phyloP scores from a whole-genome alignment of 2,329 filamentous ascomycete genomes.

The Beauveria pseudobassiana region DNA sequence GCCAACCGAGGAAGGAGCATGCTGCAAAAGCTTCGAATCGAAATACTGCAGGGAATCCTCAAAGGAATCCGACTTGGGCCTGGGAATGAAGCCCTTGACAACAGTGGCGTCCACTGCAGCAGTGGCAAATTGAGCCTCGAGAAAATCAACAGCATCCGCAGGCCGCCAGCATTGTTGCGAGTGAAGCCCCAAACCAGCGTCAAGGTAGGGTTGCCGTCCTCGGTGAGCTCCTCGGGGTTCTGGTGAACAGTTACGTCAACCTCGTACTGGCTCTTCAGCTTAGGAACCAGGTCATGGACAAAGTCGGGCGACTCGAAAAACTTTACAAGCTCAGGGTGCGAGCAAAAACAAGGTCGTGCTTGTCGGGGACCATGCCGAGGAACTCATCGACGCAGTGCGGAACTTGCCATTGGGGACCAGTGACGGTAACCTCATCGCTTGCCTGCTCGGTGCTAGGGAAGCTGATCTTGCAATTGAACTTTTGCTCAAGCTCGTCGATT shows the following conservation, averaged over 20 bases:
- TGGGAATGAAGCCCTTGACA: slow-evolving; percentile 88
- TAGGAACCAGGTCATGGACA: slow-evolving; percentile 67
- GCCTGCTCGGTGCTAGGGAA: slow-evolving; percentile 97
- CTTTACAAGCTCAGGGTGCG: slow-evolving; percentile 68
- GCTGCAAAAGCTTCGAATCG: slow-evolving; percentile 91
- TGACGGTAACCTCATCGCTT: slow-evolving; percentile 91
- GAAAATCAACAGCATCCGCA: slow-evolving; percentile 95
- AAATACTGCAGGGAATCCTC: slow-evolving; percentile 96
- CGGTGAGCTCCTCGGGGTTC: slow-evolving; percentile 49
- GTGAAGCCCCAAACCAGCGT: slow-evolving; percentile 77
- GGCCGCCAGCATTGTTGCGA: slow-evolving; percentile 89
- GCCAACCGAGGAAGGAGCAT: slow-evolving; percentile 70
- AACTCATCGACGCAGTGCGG: slow-evolving; percentile 95
- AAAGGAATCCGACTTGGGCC: slow-evolving; percentile 98
- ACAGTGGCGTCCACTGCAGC: slow-evolving; percentile 82
- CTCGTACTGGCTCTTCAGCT: slow-evolving; percentile 85
- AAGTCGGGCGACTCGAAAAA: slow-evolving; percentile 81
- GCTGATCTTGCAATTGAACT: slow-evolving; percentile 99
- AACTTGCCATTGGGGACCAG: slow-evolving; percentile 95
- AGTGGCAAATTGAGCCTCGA: slow-evolving; percentile 77
- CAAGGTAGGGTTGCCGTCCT: slow-evolving; percentile 50
- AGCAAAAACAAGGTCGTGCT: slow-evolving; percentile 81
- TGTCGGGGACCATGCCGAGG: slow-evolving; percentile 94
- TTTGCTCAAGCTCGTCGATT: slow-evolving; percentile 93
- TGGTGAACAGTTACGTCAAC: slow-evolving; percentile 74